Conservation (phyloP, 106 monocot species). For the Triglochin maritima region DNA sequence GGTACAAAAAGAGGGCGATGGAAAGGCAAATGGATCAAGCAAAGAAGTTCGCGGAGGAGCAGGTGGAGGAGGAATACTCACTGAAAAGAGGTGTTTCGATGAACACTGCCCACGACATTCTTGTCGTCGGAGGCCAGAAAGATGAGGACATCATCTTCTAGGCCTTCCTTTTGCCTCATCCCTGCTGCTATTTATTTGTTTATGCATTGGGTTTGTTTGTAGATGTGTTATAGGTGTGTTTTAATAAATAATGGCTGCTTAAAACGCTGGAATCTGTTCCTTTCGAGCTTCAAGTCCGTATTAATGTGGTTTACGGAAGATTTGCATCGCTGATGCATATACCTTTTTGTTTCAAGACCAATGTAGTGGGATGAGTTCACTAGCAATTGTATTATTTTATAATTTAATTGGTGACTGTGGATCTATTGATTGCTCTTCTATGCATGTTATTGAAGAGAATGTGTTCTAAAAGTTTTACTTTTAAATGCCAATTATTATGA, state of each 20-base stretch:
- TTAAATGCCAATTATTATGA: no score
- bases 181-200: not conserved
- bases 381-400: no score
- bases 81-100: slow-evolving; percentile 61
- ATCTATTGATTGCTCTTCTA: no score
- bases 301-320: no score
- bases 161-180: not conserved
- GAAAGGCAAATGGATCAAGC: slow-evolving; percentile 50
- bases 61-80: slow-evolving; percentile 29
- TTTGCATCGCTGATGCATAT: no score
- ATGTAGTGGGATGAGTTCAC: no score
- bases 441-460: no score
- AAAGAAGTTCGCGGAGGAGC: slow-evolving; percentile 37
- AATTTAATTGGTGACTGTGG: no score
- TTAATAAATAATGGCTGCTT: slow-evolving; percentile 1
- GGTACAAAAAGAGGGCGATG: slow-evolving; percentile 76
- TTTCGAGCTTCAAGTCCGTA: not conserved
- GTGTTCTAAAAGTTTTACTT: no score
- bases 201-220: not conserved
- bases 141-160: slow-evolving; percentile 91
- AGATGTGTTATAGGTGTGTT: not conserved
- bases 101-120: slow-evolving; percentile 36
- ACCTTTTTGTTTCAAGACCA: no score
- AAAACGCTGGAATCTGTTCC: not conserved
- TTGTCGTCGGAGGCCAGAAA: slow-evolving; percentile 43